Evolutionary conservation across 768 basidiomycete genomes (phyloP).

Genomic region (Termitomyces sp.): DNA sequence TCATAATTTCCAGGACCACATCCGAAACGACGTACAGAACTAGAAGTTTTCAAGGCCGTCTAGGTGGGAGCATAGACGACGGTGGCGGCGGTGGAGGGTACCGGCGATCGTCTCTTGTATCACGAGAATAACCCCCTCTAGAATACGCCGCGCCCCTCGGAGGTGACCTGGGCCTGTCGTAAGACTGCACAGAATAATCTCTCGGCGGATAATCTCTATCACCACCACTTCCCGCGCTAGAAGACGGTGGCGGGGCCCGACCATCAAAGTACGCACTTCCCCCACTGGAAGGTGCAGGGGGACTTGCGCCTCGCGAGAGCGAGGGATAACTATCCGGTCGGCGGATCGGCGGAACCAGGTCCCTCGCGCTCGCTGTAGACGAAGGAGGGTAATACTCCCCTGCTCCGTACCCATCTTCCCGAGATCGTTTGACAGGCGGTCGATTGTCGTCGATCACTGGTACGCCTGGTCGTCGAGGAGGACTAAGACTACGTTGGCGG

Average conservation of each 20-base stretch:
- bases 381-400: slow-evolving; percentile 30
- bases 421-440: slow-evolving; percentile 41
- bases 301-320: slow-evolving; percentile 21
- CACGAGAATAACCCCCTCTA: slow-evolving; percentile 20
- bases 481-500: slow-evolving; percentile 44
- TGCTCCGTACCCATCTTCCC: slow-evolving; percentile 36
- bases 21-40: not conserved
- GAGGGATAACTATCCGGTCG: slow-evolving; percentile 28
- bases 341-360: slow-evolving; percentile 13
- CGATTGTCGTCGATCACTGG: slow-evolving; percentile 33
- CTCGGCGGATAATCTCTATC: slow-evolving; percentile 32
- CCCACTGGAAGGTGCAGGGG: slow-evolving; percentile 22
- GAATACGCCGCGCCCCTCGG: slow-evolving; percentile 16
- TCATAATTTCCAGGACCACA: not conserved
- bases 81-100: slow-evolving; percentile 29
- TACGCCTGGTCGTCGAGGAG: slow-evolving; percentile 26
- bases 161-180: slow-evolving; percentile 35
- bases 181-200: slow-evolving; percentile 28
- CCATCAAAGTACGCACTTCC: slow-evolving; percentile 30
- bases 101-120: slow-evolving; percentile 32
- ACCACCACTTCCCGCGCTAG: slow-evolving; percentile 5
- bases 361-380: slow-evolving; percentile 8
- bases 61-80: slow-evolving; percentile 14
- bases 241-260: slow-evolving; percentile 18
- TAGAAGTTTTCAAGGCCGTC: slow-evolving; percentile 11